Evolutionary conservation across 2,329 filamentous ascomycete species (phyloP), one percentile per base, ranked within the genome.

Genomic region (Sodiomyces alkalinus): DNA sequence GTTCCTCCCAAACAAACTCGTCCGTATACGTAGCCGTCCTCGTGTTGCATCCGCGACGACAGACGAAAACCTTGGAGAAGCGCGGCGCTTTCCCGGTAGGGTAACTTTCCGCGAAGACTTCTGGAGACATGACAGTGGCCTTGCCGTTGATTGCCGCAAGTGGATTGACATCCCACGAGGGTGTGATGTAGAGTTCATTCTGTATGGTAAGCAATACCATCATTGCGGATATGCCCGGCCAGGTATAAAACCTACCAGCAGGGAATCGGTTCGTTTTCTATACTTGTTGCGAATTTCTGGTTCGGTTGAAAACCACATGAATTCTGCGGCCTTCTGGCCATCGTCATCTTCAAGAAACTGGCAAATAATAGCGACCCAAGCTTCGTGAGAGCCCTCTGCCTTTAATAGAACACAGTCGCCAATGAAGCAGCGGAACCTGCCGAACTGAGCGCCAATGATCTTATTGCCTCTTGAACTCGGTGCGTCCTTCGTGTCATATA

Each of bases 261-360:
- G 51, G 33, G 72, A 82, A 52, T 98, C 90, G 9, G 60, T 66
- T 44, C 83, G 65, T 56, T 90, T 92, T 55, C 81, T 87, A 33
- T 73, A 68, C 46, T 76, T 79, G 42, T 81, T 90, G 17, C 77
- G 71, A 35, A 94, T 82, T 53, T 96, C 87, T 44, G 79, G 80
- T 43, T 92, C 80, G 0, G 81, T 83, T 1, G 81, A 85, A 48
- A 98, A 94, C 90, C 90, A 98, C 66, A 94, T 77, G 46, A 98
- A 90, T 37, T 78, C 80, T 31, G 80, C 87, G 16, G 76, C 74
- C 60, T 83, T 94, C 23, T 79, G 69, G 4, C 73, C 75, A 9
- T 79, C 74, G 13, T 80, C 74, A 18, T 75, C 70, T 25, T 87
- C 74, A 21, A 75, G 48, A 40, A 98, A 93, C 23, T 81, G 75